A percentile compares a stretch with the other conserved stretches of the same genome.
These are phyloP conservation scores for Syncephalastrum sp. DNA, from an alignment of 371 early-diverging fungal genomes.

Conservation along the genomic window DNA sequence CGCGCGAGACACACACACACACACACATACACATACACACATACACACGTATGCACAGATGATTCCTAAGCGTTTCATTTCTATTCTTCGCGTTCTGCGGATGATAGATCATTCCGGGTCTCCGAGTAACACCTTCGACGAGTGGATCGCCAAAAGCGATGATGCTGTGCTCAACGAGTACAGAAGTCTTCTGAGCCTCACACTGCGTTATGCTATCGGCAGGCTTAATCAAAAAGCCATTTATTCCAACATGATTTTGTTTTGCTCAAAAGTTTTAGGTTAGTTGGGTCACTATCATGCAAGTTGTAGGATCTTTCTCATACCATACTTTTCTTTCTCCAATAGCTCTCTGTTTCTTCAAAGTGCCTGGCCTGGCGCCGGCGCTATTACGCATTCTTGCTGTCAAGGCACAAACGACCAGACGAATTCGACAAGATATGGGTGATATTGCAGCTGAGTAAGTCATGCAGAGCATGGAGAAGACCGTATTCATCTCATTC, in stretches of 20 bases:
- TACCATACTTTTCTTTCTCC: slow-evolving; percentile 5
- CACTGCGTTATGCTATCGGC: slow-evolving; percentile 42
- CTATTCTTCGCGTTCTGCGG: slow-evolving; percentile 1
- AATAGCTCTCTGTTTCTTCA: slow-evolving; percentile 49
- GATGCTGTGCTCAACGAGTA: slow-evolving; percentile 14
- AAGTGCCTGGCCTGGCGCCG: slow-evolving; percentile 49
- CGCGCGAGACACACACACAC: slow-evolving; percentile 25
- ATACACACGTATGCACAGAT: slow-evolving; percentile 45
- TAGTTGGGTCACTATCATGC: background rate
- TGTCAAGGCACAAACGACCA: slow-evolving; percentile 31
- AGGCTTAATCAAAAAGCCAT: slow-evolving; percentile 48
- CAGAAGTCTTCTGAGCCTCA: slow-evolving; percentile 14
- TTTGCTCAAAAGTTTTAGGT: slow-evolving; percentile 48
- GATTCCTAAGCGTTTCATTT: slow-evolving; percentile 23
- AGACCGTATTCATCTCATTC: background rate
- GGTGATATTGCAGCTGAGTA: slow-evolving; percentile 11
- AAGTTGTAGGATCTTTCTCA: slow-evolving; percentile 1
- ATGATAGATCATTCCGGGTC: slow-evolving; percentile 20
- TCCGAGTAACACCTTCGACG: slow-evolving; percentile 4
- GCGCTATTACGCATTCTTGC: slow-evolving; percentile 38
- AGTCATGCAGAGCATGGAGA: background rate
- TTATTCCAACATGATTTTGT: slow-evolving; percentile 50
- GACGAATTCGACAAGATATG: slow-evolving; percentile 35
- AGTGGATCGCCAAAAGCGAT: slow-evolving; percentile 8
- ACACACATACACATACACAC: slow-evolving; percentile 33